Evolutionary conservation across 768 basidiomycete species (phyloP).

Genomic region (Auricularia sp.): DNA sequence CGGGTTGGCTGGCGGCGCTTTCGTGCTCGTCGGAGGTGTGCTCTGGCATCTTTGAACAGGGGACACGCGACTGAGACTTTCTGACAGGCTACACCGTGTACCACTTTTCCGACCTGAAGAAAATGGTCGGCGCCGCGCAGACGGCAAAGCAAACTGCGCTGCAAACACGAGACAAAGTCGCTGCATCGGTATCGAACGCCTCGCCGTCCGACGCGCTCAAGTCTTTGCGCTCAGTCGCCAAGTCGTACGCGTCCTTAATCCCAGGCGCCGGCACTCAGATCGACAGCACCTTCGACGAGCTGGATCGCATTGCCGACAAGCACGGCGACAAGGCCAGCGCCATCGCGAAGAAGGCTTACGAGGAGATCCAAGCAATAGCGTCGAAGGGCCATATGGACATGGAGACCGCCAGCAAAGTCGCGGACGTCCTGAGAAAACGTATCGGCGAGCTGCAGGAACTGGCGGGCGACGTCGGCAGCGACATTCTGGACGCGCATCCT

Average conservation of each 20-base stretch:
- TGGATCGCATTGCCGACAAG: conserved; percentile 27
- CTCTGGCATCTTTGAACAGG: not conserved
- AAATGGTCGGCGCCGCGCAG: conserved; percentile 23
- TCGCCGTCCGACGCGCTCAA: conserved; percentile 22
- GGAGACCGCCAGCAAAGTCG: conserved; percentile 19
- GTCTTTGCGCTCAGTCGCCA: conserved; percentile 30
- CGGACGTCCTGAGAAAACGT: conserved; percentile 17
- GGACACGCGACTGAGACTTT: not conserved
- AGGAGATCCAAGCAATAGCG: conserved; percentile 23
- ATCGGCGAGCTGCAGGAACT: conserved; percentile 20
- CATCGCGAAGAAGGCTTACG: conserved; percentile 26
- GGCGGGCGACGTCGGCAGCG: conserved; percentile 19
- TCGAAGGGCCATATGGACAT: conserved; percentile 15
- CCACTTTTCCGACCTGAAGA: conserved; percentile 30
- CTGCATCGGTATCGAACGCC: conserved; percentile 16
- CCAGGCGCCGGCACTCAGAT: conserved; percentile 29
- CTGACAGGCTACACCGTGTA: conserved; percentile 30
- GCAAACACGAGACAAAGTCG: conserved; percentile 17
- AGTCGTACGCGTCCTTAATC: conserved; percentile 29
- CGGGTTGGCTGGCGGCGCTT: conserved; percentile 21
- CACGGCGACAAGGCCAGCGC: conserved; percentile 31
- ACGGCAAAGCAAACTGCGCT: conserved; percentile 17
- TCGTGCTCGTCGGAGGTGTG: conserved; percentile 21
- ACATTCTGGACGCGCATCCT: conserved; percentile 21
- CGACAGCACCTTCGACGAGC: conserved; percentile 33